Conservation (phyloP, 192 early-diverging fungal species). For the Umbelopsis sp. region DNA sequence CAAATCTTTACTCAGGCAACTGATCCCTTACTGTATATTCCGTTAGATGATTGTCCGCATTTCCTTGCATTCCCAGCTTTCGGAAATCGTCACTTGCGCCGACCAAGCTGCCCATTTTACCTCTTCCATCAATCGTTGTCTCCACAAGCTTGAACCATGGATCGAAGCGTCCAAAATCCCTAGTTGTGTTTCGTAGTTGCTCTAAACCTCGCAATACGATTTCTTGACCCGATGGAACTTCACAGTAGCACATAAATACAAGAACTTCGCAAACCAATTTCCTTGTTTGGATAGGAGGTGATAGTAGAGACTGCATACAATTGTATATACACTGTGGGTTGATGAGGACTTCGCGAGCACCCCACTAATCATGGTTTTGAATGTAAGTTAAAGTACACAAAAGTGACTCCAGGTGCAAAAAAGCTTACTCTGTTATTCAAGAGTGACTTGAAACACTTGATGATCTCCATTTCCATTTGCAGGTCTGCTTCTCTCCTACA, state of each 20-base stretch:
- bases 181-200: constrained; percentile 67
- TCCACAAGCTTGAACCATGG: constrained; percentile 80
- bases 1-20: not conserved
- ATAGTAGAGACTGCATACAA: constrained; percentile 72
- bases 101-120: constrained; percentile 76
- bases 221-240: constrained; percentile 75
- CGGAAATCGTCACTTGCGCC: constrained; percentile 74
- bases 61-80: constrained; percentile 54
- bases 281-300: constrained; percentile 71
- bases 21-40: constrained; percentile 61
- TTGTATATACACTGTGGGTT: constrained; percentile 73
- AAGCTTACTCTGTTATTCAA: constrained; percentile 63
- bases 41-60: constrained; percentile 71
- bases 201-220: constrained; percentile 80
- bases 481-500: constrained; percentile 68
- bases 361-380: constrained; percentile 54
- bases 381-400: not conserved
- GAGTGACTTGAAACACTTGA: constrained; percentile 77
- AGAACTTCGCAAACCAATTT: constrained; percentile 76
- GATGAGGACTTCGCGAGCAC: constrained; percentile 73
- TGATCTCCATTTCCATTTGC: constrained; percentile 79
- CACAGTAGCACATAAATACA: constrained; percentile 75
- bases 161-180: constrained; percentile 67
- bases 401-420: too few relatives aligned
- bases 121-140: constrained; percentile 77